phyloP scores from a whole-genome alignment of 768 basidiomycete genomes.

The Trametes meyenii region DNA sequence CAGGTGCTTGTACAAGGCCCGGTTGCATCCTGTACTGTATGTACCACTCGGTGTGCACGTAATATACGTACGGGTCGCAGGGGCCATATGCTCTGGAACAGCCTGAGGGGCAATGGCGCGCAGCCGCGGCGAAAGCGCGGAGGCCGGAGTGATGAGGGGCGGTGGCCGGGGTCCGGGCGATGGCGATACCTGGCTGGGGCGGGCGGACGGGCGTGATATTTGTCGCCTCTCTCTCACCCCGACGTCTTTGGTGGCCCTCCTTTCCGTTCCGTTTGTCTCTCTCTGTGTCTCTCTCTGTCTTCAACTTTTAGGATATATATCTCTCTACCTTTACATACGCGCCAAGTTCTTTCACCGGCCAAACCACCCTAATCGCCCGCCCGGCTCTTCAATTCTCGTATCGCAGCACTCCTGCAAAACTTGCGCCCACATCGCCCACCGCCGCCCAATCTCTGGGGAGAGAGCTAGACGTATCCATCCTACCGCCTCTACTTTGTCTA shows the following conservation, averaged over 20 bases:
- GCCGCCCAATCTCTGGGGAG: slow-evolving; percentile 24
- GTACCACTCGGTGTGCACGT: not conserved
- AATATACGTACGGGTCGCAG: not conserved
- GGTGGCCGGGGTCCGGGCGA: slow-evolving; percentile 31
- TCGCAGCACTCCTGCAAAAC: slow-evolving; percentile 23
- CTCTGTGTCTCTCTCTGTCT: slow-evolving; percentile 37
- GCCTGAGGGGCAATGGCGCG: not conserved
- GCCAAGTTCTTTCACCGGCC: slow-evolving; percentile 28
- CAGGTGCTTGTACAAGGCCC: not conserved
- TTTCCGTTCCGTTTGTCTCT: slow-evolving; percentile 34
- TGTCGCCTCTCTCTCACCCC: slow-evolving; percentile 34
- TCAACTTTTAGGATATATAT: slow-evolving; percentile 37
- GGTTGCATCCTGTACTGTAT: not conserved
- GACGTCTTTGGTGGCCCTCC: slow-evolving; percentile 34
- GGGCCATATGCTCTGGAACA: not conserved
- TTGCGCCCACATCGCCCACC: slow-evolving; percentile 21
- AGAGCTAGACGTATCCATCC: slow-evolving; percentile 32
- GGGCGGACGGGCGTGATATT: slow-evolving; percentile 23
- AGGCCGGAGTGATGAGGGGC: slow-evolving; percentile 19
- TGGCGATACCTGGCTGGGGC: slow-evolving; percentile 27
- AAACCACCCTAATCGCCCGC: slow-evolving; percentile 34
- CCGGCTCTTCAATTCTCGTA: slow-evolving; percentile 29
- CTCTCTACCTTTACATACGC: slow-evolving; percentile 37
- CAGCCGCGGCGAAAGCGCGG: not conserved
- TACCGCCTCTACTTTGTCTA: slow-evolving; percentile 5